phyloP scores from a whole-genome alignment of 106 monocot species.

The Dioscorea dumetorum region DNA sequence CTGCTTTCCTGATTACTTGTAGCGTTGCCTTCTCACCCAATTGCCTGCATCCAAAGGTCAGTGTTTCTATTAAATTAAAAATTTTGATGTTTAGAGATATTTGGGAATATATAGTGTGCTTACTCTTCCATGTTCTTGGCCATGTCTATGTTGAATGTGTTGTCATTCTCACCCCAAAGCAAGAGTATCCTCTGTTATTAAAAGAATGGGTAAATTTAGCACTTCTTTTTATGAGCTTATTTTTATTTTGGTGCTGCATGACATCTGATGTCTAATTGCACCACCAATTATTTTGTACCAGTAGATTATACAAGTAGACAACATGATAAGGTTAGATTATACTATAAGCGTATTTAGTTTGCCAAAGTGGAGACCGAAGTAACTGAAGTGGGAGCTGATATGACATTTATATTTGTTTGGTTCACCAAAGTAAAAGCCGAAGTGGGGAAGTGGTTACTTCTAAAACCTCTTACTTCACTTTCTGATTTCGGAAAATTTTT shows the following conservation, averaged over 20 bases:
- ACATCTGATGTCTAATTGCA: not conserved
- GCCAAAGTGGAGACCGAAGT: too few species aligned
- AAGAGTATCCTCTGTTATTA: slow-evolving; percentile 61
- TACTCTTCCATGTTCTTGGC: slow-evolving; percentile 74
- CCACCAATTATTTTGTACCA: not conserved
- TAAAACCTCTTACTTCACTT: too few species aligned
- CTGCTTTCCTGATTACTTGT: slow-evolving; percentile 54
- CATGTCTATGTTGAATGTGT: slow-evolving; percentile 68
- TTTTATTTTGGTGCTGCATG: too few species aligned
- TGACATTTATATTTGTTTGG: too few species aligned
- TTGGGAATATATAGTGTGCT: not conserved
- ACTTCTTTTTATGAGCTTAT: too few species aligned
- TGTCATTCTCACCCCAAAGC: slow-evolving; percentile 89
- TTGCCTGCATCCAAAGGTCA: slow-evolving; percentile 31
- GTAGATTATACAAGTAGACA: not conserved
- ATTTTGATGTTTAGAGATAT: not conserved
- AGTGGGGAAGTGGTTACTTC: too few species aligned
- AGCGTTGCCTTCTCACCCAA: slow-evolving; percentile 61
- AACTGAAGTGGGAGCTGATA: too few species aligned
- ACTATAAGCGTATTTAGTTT: too few species aligned
- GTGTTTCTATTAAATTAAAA: not conserved
- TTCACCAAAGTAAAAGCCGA: too few species aligned
- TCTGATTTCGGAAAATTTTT: too few species aligned
- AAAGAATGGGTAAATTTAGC: not conserved
- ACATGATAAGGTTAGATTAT: too few species aligned